Conservation (phyloP, 805 yeast genomes). For the Lachancea mirantina region DNA sequence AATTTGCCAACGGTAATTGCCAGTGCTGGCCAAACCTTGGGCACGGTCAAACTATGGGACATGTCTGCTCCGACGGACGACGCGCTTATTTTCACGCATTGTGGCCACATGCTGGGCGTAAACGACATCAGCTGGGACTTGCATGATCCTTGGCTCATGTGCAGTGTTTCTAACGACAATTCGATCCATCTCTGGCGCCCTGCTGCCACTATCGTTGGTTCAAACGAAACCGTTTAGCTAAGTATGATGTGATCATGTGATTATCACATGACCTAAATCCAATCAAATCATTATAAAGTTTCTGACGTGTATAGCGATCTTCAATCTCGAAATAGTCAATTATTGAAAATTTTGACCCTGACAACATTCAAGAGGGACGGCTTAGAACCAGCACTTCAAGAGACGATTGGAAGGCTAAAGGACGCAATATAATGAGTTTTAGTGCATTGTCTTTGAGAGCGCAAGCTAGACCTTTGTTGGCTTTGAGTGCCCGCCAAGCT, state of each 20-base stretch:
- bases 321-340: no score
- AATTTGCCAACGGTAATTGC: constrained; percentile 47
- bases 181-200: constrained; percentile 86
- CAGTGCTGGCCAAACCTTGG: constrained; percentile 58
- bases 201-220: constrained; percentile 29
- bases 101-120: constrained; percentile 83
- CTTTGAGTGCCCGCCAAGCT: constrained; percentile 21
- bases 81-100: constrained; percentile 55
- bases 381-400: no score
- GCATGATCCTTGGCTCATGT: constrained; percentile 59
- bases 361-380: no score
- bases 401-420: background rate
- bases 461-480: constrained; percentile 19
- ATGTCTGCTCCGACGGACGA: constrained; percentile 28
- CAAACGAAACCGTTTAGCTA: constrained; percentile 4
- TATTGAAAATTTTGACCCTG: constrained; percentile 2
- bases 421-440: constrained; percentile 21
- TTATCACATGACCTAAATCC: constrained; percentile 18
- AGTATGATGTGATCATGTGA: background rate
- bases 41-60: constrained; percentile 58
- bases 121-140: constrained; percentile 81
- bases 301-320: constrained; percentile 3
- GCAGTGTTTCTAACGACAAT: constrained; percentile 79
- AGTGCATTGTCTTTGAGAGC: constrained; percentile 25
- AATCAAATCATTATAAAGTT: constrained; percentile 10